phyloP scores from a whole-genome alignment of 1,139 yeast genomes.

The Wickerhamomyces sp. region DNA sequence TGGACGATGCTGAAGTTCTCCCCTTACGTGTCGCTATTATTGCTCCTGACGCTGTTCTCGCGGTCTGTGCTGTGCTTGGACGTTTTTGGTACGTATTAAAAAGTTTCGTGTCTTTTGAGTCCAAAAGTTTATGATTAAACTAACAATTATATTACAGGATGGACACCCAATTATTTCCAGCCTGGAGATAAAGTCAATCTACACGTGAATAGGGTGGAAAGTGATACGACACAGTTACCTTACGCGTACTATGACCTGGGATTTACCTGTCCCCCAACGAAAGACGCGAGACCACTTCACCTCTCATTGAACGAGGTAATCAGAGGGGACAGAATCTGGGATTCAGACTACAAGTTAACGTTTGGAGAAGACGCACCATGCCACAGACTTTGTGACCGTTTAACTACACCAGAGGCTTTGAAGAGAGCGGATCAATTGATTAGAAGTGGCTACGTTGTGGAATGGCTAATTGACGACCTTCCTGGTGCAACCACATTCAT shows the following conservation, averaged over 20 bases:
- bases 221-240: slow-evolving; percentile 74
- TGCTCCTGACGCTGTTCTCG: slow-evolving; percentile 2
- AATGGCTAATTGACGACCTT: slow-evolving; percentile 79
- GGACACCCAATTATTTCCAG: slow-evolving; percentile 28
- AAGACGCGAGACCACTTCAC: slow-evolving; percentile 51
- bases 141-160: slow-evolving; percentile 18
- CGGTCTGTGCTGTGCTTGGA: slow-evolving; percentile 8
- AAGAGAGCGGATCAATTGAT: slow-evolving; percentile 57
- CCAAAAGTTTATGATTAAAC: too few relatives aligned
- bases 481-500: slow-evolving; percentile 89
- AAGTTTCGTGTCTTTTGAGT: too few relatives aligned
- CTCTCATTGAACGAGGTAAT: slow-evolving; percentile 73
- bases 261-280: slow-evolving; percentile 72
- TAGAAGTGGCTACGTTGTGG: slow-evolving; percentile 66
- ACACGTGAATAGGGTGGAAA: slow-evolving; percentile 71
- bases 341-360: slow-evolving; percentile 57
- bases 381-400: slow-evolving; percentile 59
- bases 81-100: slow-evolving; percentile 16
- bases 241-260: slow-evolving; percentile 72
- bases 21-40: too few relatives aligned
- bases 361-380: slow-evolving; percentile 67
- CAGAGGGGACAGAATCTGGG: slow-evolving; percentile 77
- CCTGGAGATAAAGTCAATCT: slow-evolving; percentile 64
- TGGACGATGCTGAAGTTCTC: too few relatives aligned
- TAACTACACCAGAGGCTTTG: slow-evolving; percentile 45